A percentile compares a stretch with the other conserved stretches of the same genome.
phyloP scores from a whole-genome alignment of 2,329 filamentous ascomycete genomes.

The Colletotrichum salicis region DNA sequence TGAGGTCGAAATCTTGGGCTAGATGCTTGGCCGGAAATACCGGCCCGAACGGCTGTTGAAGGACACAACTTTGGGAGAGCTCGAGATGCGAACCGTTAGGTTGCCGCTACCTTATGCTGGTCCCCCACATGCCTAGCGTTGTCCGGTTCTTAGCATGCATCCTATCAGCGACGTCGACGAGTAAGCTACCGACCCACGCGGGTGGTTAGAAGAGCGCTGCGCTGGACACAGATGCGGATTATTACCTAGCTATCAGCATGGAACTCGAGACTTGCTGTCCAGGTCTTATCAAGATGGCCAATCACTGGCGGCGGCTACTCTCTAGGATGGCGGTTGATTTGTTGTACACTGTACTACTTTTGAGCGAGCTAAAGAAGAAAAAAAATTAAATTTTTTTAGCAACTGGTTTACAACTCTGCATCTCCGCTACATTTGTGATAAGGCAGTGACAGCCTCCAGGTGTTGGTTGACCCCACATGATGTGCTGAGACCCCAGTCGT shows the following conservation, averaged over 20 bases:
- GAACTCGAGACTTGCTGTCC: neutral
- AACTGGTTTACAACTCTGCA: neutral
- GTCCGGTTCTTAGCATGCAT: neutral
- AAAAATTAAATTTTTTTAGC: too few relatives aligned
- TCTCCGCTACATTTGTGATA: neutral
- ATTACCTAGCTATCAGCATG: too few relatives aligned
- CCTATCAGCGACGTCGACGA: slow-evolving; percentile 4
- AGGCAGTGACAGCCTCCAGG: neutral
- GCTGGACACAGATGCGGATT: neutral
- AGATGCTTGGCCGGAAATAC: neutral
- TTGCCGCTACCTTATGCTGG: neutral
- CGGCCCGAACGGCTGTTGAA: neutral
- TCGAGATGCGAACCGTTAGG: neutral
- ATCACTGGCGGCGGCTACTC: neutral
- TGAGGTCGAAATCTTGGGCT: slow-evolving; percentile 1
- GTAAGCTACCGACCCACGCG: neutral
- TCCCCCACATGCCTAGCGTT: slow-evolving; percentile 1
- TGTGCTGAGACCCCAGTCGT: neutral
- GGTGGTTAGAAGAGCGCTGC: slow-evolving; percentile 1
- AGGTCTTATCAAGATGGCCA: neutral
- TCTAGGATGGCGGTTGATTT: too few relatives aligned
- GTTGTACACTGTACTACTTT: neutral
- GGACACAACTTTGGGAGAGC: neutral
- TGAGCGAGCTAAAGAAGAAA: neutral
- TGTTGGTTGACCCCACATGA: slow-evolving; percentile 1